phyloP scores from a whole-genome alignment of 352 stramenopile genomes.

The Globisporangium rhizosaccharum region DNA sequence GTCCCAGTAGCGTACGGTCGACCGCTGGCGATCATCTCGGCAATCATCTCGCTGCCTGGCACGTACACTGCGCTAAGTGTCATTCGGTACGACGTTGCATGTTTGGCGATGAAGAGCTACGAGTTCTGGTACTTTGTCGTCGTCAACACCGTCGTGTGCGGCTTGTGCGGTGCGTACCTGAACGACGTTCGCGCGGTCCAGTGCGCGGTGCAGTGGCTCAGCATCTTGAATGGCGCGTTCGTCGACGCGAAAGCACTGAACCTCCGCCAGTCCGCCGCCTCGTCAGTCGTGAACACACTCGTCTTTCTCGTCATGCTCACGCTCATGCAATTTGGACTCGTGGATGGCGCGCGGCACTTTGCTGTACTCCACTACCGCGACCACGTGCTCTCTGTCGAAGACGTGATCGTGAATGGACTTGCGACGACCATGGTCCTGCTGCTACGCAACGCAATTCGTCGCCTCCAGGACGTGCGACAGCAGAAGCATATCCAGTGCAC shows the following conservation, averaged over 20 bases:
- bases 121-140: constrained; percentile 21
- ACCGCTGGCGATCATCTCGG: background rate
- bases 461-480: background rate
- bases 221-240: constrained; percentile 8
- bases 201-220: constrained; percentile 6
- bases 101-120: constrained; percentile 12
- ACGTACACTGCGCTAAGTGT: background rate
- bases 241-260: constrained; percentile 15
- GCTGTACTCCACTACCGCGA: constrained; percentile 1
- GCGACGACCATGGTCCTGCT: constrained; percentile 8
- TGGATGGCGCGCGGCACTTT: constrained; percentile 1
- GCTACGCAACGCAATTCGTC: constrained; percentile 17
- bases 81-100: constrained; percentile 16
- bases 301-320: background rate
- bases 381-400: constrained; percentile 12
- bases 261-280: background rate
- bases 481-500: background rate
- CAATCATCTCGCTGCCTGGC: background rate
- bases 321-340: constrained; percentile 3
- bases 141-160: constrained; percentile 9
- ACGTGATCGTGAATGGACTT: constrained; percentile 15
- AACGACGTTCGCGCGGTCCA: constrained; percentile 10
- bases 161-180: constrained; percentile 9
- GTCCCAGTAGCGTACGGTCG: background rate
- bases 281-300: background rate